Base-by-base conservation (phyloP, 2,329 filamentous ascomycete species). In the Rhexocercosporidium sp. region DNA sequence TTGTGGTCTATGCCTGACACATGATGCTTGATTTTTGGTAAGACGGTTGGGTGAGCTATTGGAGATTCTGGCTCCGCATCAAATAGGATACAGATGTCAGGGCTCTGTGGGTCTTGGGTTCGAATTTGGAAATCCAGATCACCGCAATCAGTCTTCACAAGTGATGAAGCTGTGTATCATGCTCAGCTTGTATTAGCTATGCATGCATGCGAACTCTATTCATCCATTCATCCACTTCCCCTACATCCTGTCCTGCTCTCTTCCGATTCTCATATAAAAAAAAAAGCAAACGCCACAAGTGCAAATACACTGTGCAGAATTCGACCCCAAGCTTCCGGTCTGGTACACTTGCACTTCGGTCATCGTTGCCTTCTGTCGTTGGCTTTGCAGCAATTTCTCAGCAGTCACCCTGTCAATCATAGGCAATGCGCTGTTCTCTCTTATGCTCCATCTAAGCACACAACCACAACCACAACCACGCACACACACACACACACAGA, bases 1-100 rank as follows among this genome's bases (percentile, higher is more conserved):
- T 73, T 68, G 63, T 67, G 39, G 31, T 62, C 41, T 63, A 64
- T 66, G 57, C 59, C 62, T 46, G 66, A 69, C 60, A 57, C 53
- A 57, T 67, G 54, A 39, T 60, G 54, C n/a, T n/a, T n/a, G n/a
- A n/a, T n/a, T n/a, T n/a, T n/a, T n/a, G n/a, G n/a, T n/a, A n/a
- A 20, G 29, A 7, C 2, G 1, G 20, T 39, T 25, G 4, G 1
- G 20, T 27, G 22, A 49, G 11, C 4, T 25, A 49, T 27, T 14
- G 11, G 46, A 27, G 1, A 34, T 7, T 54, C 16, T n/a, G 6
- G 7, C 16, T 47, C n/a, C 14, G 18, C n/a, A 47, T 11, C 0
- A 11, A 5, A 11, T 37, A 37, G 34, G 34, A 37, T 11, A 37
- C 8, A 37, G 34, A 37, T 37, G 9, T 37, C 8, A 37, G 12